phyloP scores from a whole-genome alignment of 352 stramenopile genomes.

The Phytopythium kandeliae region DNA sequence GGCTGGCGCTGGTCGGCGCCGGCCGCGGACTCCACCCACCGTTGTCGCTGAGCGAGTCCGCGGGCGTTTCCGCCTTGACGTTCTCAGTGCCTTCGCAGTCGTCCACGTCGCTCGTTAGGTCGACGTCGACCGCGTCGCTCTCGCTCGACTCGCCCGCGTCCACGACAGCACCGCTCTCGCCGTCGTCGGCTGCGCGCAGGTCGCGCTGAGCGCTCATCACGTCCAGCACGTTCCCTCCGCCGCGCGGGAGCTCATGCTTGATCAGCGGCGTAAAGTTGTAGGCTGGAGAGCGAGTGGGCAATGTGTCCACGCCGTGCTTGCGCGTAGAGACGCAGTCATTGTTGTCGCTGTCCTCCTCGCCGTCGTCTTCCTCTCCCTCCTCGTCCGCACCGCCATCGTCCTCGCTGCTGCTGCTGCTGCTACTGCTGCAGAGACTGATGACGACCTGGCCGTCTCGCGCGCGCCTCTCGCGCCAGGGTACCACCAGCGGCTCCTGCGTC shows the following conservation, averaged over 20 bases:
- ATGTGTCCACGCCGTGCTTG: no score
- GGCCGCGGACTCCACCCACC: neutral
- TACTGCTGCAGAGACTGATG: constrained; percentile 53
- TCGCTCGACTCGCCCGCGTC: constrained; percentile 8
- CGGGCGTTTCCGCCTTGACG: neutral
- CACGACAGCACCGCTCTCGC: neutral
- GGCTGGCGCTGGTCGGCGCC: neutral
- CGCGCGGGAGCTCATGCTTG: constrained; percentile 15
- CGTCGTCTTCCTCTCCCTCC: constrained; percentile 6
- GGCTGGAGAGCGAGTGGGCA: no score
- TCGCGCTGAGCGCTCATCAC: constrained; percentile 1
- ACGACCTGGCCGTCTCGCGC: constrained; percentile 43
- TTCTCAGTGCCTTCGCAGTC: neutral
- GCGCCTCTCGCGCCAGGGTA: constrained; percentile 63
- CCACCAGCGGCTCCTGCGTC: constrained; percentile 71
- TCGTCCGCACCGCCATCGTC: constrained; percentile 13
- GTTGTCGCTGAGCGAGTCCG: neutral
- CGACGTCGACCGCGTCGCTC: neutral
- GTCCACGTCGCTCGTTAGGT: constrained; percentile 2
- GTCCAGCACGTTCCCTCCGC: constrained; percentile 8
- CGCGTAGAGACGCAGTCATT: no score
- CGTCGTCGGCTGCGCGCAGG: no score
- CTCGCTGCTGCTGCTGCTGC: constrained; percentile 28
- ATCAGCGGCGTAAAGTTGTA: constrained; percentile 4
- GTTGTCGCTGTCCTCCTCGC: constrained; percentile 9